Evolutionary conservation across 129 eudicot genomes (phyloP).

Genomic region (Solidago caesia): DNA sequence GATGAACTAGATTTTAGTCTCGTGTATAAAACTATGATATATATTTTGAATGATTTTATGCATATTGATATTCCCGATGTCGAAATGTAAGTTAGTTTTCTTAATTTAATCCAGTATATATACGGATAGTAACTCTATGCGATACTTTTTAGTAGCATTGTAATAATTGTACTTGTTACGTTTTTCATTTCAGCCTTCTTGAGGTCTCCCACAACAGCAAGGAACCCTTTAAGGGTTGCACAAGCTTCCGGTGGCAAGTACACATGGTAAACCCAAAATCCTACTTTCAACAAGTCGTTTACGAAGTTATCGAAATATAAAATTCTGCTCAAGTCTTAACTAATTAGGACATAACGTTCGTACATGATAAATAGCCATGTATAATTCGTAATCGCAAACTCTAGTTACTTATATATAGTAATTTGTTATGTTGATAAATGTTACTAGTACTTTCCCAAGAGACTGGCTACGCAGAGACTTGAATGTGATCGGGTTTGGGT

Average conservation of each 20-base stretch:
- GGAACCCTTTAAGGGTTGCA: slow-evolving; percentile 67
- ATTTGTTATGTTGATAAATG: not conserved
- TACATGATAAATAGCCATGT: too few species aligned
- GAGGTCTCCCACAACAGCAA: slow-evolving; percentile 44
- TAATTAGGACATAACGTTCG: too few species aligned
- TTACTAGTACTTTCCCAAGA: slow-evolving; percentile 51
- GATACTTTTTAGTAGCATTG: not conserved
- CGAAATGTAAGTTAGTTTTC: too few species aligned
- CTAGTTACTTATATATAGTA: not conserved
- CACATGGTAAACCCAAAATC: slow-evolving; percentile 59
- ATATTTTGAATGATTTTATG: too few species aligned
- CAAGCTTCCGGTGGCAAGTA: slow-evolving; percentile 57
- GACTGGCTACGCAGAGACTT: slow-evolving; percentile 88
- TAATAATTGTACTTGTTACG: not conserved
- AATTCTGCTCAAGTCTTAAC: too few species aligned
- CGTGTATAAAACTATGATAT: too few species aligned
- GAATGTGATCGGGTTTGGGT: slow-evolving; percentile 94
- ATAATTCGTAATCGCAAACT: too few species aligned
- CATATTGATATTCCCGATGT: too few species aligned
- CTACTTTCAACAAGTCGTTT: too few species aligned
- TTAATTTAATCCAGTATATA: too few species aligned
- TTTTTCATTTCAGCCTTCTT: slow-evolving; percentile 50
- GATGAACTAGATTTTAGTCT: not conserved
- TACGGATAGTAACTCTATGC: too few species aligned
- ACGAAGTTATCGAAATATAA: too few species aligned